Base-by-base conservation (phyloP, 371 early-diverging fungal genomes). In the Funneliformis caledonium region DNA sequence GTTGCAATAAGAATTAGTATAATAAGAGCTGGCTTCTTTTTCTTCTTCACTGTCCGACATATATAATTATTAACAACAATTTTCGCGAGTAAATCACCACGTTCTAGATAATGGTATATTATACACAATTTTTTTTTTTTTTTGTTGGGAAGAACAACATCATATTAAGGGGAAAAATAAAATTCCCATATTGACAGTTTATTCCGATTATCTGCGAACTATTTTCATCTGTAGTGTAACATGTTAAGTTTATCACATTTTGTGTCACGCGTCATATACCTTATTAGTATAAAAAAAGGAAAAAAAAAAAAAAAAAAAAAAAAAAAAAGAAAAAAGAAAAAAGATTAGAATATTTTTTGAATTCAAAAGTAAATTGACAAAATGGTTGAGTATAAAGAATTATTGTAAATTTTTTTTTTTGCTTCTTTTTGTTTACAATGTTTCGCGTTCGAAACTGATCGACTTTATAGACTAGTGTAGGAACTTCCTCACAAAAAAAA, bases 1-100 rank as follows among this genome's bases (percentile, higher is more conserved):
- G 84, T 94, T 92, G 80, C 94, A 95, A 83, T 93, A 95, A 52
- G 93, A 89, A 85, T 95, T 95, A 78, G 92, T 93, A 85, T 93
- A 94, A 75, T 90, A 86, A 70, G 81, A 80, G 19, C 86, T 87
- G 5, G 45, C 68, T 52, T 82, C 80, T 65, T 88, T 88, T 60
- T 88, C 88, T 33, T 87, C 88, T 72, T 87, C 85, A 50, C 84
- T 87, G 72, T 89, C 88, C 22, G 64, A 70, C 31, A 86, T 82
- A 89, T 85, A 81, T 93, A 93, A 60, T 89, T 86, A 37, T 90
- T 87, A 26, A 90, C 91, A 33, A 89, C 89, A 16, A 90, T 76
- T 72, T 90, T 90, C 69, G 89, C 78, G 61, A 90, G 56, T 48
- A 91, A 85, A 67, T 88, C 88, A 31, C 64, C 62, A 31, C 48